Conservation (phyloP, 805 yeast genomes). For the Wickerhamiella allomyrinae region DNA sequence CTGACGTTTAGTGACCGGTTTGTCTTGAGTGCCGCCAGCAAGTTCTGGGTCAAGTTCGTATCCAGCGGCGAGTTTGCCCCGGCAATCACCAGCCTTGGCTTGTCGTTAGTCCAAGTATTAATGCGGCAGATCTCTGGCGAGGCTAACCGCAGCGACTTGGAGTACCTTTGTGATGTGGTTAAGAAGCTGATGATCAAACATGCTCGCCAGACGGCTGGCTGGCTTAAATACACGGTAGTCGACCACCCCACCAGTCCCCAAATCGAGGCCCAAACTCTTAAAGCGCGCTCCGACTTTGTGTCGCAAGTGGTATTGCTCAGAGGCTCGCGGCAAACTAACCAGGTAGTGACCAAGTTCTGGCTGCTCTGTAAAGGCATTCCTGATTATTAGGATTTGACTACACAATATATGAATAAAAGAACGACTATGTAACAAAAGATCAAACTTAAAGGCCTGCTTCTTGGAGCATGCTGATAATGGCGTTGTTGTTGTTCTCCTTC, state of each 20-base stretch:
- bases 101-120: constrained; percentile 25
- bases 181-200: constrained; percentile 23
- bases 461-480: not conserved
- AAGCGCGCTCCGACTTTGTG: constrained; percentile 17
- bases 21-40: constrained; percentile 36
- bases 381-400: constrained; percentile 12
- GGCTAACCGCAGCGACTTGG: constrained; percentile 32
- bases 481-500: not conserved
- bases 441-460: not conserved
- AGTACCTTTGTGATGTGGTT: constrained; percentile 29
- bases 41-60: constrained; percentile 42
- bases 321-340: constrained; percentile 20
- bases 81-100: constrained; percentile 22
- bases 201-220: constrained; percentile 5
- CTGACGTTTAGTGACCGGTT: constrained; percentile 39
- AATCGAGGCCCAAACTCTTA: constrained; percentile 8
- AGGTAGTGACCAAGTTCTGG: constrained; percentile 24
- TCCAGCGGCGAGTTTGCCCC: constrained; percentile 8
- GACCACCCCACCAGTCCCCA: constrained; percentile 10
- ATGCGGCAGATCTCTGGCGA: constrained; percentile 29
- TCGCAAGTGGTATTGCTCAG: constrained; percentile 20
- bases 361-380: constrained; percentile 22
- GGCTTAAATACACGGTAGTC: constrained; percentile 10
- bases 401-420: not conserved
- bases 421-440: not conserved